phyloP scores from a whole-genome alignment of 1,284 basidiomycete species.

The Earliella scabrosa region DNA sequence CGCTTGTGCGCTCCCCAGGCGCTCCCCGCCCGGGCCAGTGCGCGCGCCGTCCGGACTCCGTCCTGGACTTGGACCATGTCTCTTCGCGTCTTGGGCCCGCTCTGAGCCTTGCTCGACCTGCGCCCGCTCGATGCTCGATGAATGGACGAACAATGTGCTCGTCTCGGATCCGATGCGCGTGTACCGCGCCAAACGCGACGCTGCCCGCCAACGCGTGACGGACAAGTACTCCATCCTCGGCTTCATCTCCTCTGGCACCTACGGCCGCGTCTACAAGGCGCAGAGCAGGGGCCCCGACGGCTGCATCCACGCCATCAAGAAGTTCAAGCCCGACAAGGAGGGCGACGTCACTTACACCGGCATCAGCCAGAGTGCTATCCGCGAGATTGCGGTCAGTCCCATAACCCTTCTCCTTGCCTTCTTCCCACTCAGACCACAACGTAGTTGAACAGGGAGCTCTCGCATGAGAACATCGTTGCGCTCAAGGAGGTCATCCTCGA shows the following conservation, averaged over 20 bases:
- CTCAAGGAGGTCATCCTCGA: constrained; percentile 95
- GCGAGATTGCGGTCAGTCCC: constrained; percentile 88
- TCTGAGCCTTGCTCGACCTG: no score
- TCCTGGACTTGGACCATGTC: not conserved
- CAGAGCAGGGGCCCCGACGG: constrained; percentile 72
- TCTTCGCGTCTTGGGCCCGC: no score
- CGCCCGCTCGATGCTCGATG: constrained; percentile 24
- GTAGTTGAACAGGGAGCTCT: constrained; percentile 92
- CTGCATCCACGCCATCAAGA: constrained; percentile 94
- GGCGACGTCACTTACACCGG: constrained; percentile 96
- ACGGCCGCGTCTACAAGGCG: constrained; percentile 98
- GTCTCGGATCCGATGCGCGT: constrained; percentile 74
- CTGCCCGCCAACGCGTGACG: constrained; percentile 66
- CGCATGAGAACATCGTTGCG: constrained; percentile 91
- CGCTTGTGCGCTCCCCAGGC: not conserved
- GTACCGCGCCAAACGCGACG: constrained; percentile 83
- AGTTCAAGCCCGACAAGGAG: constrained; percentile 99
- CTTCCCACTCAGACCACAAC: not conserved
- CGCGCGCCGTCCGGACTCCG: not conserved
- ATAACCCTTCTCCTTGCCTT: not conserved
- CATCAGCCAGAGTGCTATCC: constrained; percentile 95
- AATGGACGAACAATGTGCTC: constrained; percentile 22
- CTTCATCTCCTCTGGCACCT: constrained; percentile 98
- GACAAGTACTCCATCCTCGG: constrained; percentile 92
- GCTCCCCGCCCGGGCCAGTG: not conserved